These are phyloP conservation scores for Singerocomus inundabilis DNA, from an alignment of 1,284 basidiomycete genomes.

Conservation along the genomic window DNA sequence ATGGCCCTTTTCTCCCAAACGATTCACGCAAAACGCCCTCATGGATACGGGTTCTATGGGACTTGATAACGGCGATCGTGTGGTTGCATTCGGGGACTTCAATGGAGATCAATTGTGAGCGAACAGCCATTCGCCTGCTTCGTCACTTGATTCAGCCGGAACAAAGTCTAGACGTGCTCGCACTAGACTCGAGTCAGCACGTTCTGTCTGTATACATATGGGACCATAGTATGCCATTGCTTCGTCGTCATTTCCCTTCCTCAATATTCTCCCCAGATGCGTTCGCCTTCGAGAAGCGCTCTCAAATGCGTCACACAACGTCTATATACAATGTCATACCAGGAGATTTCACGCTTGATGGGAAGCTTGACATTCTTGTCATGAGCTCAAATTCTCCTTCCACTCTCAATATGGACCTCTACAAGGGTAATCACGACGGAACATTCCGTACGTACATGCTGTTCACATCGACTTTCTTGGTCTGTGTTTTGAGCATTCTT, in stretches of 20 bases:
- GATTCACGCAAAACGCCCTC: constrained; percentile 85
- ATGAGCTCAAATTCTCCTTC: constrained; percentile 63
- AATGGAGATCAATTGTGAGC: constrained; percentile 92
- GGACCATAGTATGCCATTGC: constrained; percentile 64
- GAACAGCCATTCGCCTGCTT: neutral
- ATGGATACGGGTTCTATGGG: constrained; percentile 82
- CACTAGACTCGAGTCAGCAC: constrained; percentile 70
- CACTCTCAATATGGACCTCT: constrained; percentile 66
- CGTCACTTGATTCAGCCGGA: constrained; percentile 8
- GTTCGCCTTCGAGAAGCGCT: constrained; percentile 61
- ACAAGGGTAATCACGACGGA: constrained; percentile 59
- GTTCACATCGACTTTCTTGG: neutral
- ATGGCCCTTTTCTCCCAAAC: constrained; percentile 83
- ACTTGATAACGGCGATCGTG: constrained; percentile 64
- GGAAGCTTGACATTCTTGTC: constrained; percentile 85
- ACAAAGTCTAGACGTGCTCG: constrained; percentile 77
- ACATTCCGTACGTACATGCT: constrained; percentile 60
- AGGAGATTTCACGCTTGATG: constrained; percentile 91
- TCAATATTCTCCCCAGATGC: constrained; percentile 39
- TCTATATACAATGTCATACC: constrained; percentile 81
- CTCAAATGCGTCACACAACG: constrained; percentile 53
- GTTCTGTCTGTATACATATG: constrained; percentile 78
- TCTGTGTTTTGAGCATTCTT: constrained; percentile 30
- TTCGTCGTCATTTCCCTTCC: neutral
- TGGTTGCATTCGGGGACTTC: constrained; percentile 92